Base-by-base conservation (phyloP, 768 basidiomycete species). In the Suillus variegatus region DNA sequence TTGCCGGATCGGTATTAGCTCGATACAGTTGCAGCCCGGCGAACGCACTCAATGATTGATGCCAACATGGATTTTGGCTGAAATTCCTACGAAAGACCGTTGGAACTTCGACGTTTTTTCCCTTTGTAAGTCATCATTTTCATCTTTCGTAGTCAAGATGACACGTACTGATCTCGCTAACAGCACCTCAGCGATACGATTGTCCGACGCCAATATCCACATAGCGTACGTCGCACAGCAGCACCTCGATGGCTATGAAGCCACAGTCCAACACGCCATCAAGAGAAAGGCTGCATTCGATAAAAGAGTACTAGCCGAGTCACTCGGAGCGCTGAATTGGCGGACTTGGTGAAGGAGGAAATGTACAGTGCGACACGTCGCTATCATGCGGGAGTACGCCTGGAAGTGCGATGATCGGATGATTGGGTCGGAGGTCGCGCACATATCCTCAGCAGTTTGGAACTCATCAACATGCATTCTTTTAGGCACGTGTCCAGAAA, bases 401-500 rank as follows among this genome's bases (percentile, higher is more conserved):
- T 92, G 67, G 14, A 8, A 9, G 3, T 54, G 43, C 16, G 22
- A 47, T 43, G 7, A 61, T 68, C 49, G 69, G 61, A 3, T 25
- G 22, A 35, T 18, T 32, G 22, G n/a, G 22, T 43, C 57, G 60
- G 63, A 62, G 60, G n/a, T 55, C 32, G 6, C 28, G 36, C 12
- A 82, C 88, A 56, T 66, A 96, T 96, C 79, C 87, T 86, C 22
- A 99, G 83, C 40, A 99, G 78, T 76, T 93, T 96, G 35, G 92
- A 88, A 71, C 93, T 95, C 54, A 97, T 99, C 77, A 99, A 79
- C 92, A 97, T 97, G 76, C 95, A 97, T 80, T 97, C 96, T 77
- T 97, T 98, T 77, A 98, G 79, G 76, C 97, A 99, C 0, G 95
- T 96, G 80, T 99, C 95, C 77, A 99, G 81, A 74, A 98, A 99